Evolutionary conservation across 768 basidiomycete genomes (phyloP).

Genomic region (Phylloporus arenicola): DNA sequence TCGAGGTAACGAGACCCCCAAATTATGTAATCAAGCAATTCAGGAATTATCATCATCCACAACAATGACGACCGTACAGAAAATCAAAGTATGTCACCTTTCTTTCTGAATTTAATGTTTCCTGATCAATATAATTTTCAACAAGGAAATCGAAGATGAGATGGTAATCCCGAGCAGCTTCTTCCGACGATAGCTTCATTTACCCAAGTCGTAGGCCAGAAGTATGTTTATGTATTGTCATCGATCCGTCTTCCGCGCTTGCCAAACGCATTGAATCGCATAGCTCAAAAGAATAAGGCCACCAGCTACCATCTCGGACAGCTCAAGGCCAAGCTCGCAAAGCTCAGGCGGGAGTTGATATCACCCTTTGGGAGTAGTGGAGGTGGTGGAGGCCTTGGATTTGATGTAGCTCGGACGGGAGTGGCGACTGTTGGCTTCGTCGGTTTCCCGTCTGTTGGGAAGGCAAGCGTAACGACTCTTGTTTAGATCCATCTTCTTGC

Average conservation of each 20-base stretch:
- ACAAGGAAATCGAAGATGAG: constrained; percentile 92
- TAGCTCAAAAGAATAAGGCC: constrained; percentile 94
- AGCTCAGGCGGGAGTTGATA: constrained; percentile 92
- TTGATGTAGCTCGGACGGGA: constrained; percentile 97
- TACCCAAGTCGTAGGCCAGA: constrained; percentile 53
- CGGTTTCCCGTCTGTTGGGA: constrained; percentile 92
- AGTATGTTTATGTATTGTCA: constrained; percentile 47
- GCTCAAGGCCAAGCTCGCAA: constrained; percentile 97
- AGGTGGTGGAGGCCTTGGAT: constrained; percentile 85
- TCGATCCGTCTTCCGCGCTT: constrained; percentile 8
- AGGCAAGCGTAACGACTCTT: constrained; percentile 41
- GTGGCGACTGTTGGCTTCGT: constrained; percentile 95
- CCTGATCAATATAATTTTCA: constrained; percentile 7
- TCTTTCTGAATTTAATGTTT: constrained; percentile 15
- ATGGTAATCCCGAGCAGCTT: constrained; percentile 56
- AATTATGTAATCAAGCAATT: constrained; percentile 12
- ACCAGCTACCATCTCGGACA: constrained; percentile 95
- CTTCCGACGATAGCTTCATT: constrained; percentile 22
- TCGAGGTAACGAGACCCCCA: constrained; percentile 8
- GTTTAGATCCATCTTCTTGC: neutral
- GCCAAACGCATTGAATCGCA: constrained; percentile 12
- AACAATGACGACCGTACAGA: constrained; percentile 82
- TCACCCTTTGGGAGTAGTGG: constrained; percentile 71
- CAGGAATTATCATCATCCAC: neutral
- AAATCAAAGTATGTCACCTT: constrained; percentile 60